These are phyloP conservation scores for Vigna reflexopilosa DNA, from an alignment of 306 rosid species.

Conservation along the genomic window DNA sequence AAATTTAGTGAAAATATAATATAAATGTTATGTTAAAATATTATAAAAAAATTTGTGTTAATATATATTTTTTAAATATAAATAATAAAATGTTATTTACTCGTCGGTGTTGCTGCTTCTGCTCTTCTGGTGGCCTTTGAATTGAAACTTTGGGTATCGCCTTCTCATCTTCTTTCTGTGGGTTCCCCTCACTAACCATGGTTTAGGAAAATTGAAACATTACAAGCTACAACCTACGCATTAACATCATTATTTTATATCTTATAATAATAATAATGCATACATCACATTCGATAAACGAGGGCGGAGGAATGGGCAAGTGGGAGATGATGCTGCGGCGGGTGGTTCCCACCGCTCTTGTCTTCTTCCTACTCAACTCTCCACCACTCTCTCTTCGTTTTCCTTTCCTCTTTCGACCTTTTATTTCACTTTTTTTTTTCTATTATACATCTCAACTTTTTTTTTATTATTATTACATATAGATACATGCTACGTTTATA, in stretches of 20 bases:
- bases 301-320: conserved; percentile 60
- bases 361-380: conserved; percentile 53
- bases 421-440: too few relatives aligned
- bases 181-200: conserved; percentile 36
- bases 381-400: conserved; percentile 39
- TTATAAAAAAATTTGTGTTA: too few relatives aligned
- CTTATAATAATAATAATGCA: background rate
- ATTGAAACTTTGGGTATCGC: conserved; percentile 22
- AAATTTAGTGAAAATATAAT: too few relatives aligned
- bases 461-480: too few relatives aligned
- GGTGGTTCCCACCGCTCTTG: conserved; percentile 64
- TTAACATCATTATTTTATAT: conserved; percentile 37
- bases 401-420: background rate
- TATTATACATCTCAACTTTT: too few relatives aligned
- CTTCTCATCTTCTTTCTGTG: background rate
- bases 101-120: background rate
- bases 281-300: conserved; percentile 34
- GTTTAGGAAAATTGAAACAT: conserved; percentile 43
- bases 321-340: conserved; percentile 75
- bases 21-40: too few relatives aligned
- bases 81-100: background rate
- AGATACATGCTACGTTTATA: too few relatives aligned
- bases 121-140: conserved; percentile 33
- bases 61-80: too few relatives aligned
- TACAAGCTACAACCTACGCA: conserved; percentile 24